These are phyloP conservation scores for Avena insularis DNA, from an alignment of 176 grass and related monocot species.

Conservation along the genomic window DNA sequence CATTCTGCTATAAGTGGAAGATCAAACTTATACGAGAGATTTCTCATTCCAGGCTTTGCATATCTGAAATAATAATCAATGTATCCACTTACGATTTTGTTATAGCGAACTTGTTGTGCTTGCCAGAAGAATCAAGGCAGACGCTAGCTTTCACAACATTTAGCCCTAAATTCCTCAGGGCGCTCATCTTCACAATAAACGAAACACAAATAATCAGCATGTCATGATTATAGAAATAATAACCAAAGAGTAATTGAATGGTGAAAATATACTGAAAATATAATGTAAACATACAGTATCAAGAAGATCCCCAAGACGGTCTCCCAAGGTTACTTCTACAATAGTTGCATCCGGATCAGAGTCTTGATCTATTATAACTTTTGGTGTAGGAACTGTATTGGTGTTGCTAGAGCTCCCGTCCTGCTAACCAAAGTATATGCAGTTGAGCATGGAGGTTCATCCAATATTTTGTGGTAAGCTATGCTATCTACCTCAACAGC, in stretches of 20 bases:
- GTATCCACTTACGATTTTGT: constrained; percentile 79
- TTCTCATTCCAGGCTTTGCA: constrained; percentile 33
- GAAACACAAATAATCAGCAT: constrained; percentile 40
- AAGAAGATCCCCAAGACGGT: constrained; percentile 95
- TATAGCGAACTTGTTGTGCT: constrained; percentile 84
- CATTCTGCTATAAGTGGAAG: constrained; percentile 32
- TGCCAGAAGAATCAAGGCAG: constrained; percentile 89
- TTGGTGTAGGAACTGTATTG: constrained; percentile 82
- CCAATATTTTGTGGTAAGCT: constrained; percentile 49
- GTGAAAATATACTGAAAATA: constrained; percentile 29
- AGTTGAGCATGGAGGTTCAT: constrained; percentile 60
- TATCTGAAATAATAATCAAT: constrained; percentile 35
- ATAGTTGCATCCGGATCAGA: constrained; percentile 92
- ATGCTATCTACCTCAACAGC: constrained; percentile 85
- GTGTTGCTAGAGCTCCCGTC: constrained; percentile 70
- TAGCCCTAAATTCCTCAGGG: constrained; percentile 88
- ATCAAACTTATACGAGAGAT: constrained; percentile 47
- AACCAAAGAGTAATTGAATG: constrained; percentile 24
- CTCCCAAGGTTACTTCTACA: constrained; percentile 93
- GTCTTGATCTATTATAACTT: constrained; percentile 99
- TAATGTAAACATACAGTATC: constrained; percentile 71
- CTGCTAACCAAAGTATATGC: constrained; percentile 64
- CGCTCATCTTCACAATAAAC: constrained; percentile 70
- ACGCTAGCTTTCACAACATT: constrained; percentile 97
- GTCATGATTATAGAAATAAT: constrained; percentile 11